phyloP scores from a whole-genome alignment of 495 filamentous ascomycete species.

The Lasiosphaeris hirsuta region DNA sequence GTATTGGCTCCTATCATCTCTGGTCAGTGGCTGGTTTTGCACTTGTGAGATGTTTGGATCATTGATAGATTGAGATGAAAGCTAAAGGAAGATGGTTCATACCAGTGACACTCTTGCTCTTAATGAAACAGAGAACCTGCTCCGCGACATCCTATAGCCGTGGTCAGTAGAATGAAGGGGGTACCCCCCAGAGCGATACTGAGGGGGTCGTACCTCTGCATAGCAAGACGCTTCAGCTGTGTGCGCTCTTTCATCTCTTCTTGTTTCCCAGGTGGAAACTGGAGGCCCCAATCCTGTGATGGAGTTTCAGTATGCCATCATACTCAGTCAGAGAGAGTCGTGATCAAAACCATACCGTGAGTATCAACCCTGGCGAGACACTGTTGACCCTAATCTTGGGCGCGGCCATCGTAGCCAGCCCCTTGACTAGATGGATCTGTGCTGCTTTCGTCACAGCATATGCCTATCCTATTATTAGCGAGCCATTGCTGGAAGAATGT shows the following conservation, averaged over 20 bases:
- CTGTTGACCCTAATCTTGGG: constrained; percentile 54
- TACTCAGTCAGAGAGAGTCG: no score
- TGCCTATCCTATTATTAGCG: constrained; percentile 20
- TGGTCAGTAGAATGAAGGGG: no score
- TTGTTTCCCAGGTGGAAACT: constrained; percentile 45
- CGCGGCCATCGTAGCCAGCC: constrained; percentile 46
- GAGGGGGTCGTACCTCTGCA: constrained; percentile 41
- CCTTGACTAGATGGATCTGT: constrained; percentile 54
- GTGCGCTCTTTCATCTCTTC: constrained; percentile 41
- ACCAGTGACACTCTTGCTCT: constrained; percentile 37
- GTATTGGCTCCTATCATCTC: constrained; percentile 33
- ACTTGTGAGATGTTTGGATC: no score
- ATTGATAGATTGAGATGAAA: no score
- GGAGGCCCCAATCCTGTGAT: constrained; percentile 50
- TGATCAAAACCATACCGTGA: constrained; percentile 37
- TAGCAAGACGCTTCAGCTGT: constrained; percentile 49
- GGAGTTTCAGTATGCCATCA: background rate
- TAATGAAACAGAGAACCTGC: constrained; percentile 43
- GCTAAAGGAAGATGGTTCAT: background rate
- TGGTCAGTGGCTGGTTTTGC: background rate
- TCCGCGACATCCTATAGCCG: constrained; percentile 41
- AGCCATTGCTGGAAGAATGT: background rate
- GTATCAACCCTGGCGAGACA: constrained; percentile 50
- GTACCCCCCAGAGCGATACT: background rate
- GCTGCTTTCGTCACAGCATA: constrained; percentile 56